Percentiles rank a stretch among this genome's conserved stretches.
These are phyloP conservation scores for Diversispora epigaea DNA, from an alignment of 192 early-diverging fungal genomes.

Conservation along the genomic window DNA sequence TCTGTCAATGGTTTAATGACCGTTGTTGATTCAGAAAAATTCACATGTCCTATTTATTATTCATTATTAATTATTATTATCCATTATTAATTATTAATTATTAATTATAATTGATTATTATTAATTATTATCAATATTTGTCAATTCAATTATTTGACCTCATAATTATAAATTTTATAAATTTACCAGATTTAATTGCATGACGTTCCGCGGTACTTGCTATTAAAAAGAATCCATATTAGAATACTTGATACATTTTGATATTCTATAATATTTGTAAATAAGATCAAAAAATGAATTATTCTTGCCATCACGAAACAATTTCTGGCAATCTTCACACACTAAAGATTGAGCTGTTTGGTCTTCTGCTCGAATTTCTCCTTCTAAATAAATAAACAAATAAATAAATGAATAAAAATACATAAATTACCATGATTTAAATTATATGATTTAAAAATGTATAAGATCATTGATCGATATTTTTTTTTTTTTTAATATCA, in stretches of 20 bases:
- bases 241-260: neutral
- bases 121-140: neutral
- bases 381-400: conserved; percentile 44
- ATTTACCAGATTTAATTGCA: conserved; percentile 58
- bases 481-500: conserved; percentile 7
- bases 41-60: conserved; percentile 50
- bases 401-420: conserved; percentile 30
- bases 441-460: neutral
- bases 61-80: neutral
- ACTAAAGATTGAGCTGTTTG: conserved; percentile 76
- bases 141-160: neutral
- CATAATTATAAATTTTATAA: neutral
- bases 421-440: neutral
- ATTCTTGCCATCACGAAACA: conserved; percentile 69
- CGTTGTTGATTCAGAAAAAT: conserved; percentile 75
- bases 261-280: neutral
- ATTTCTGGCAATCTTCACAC: conserved; percentile 80
- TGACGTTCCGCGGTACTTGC: conserved; percentile 74
- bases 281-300: neutral
- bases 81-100: neutral
- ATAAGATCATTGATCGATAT: neutral
- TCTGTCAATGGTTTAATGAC: conserved; percentile 78
- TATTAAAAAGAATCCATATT: conserved; percentile 24
- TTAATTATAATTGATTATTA: neutral
- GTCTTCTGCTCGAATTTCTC: conserved; percentile 66